Base-by-base conservation (phyloP, 179 eudicot species). In the Beta lomatogona region DNA sequence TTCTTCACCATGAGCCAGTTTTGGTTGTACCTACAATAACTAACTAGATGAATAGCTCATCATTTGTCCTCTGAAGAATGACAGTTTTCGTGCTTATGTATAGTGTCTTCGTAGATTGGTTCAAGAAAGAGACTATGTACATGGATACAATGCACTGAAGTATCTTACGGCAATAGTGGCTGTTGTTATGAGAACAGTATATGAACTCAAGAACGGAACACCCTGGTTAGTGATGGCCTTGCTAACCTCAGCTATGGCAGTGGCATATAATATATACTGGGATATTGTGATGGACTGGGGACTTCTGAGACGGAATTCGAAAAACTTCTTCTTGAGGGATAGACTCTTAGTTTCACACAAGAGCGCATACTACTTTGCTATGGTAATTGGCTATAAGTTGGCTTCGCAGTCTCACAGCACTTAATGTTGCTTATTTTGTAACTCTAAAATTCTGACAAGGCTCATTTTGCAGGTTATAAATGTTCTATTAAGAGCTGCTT, bases 221-320 rank as follows among this genome's bases (percentile, higher is more conserved):
- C 67, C 75, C n/a, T 90, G 90, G 97, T 79, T 82, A 81, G 87
- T 90, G 59, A 63, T 89, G 83, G 92, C 94, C 68, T 61, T 90
- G 44, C 60, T 90, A 58, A 83, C 82, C 84, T 91, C 97, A 31
- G 83, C 84, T 79, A 79, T 87, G 82, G 92, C 94, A 14, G 88
- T 87, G 61, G 45, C 82, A 53, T 79, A 83, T 16, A 91, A 91
- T 73, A 90, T 89, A 48, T 91, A 91, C 78, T 91, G 94, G 94
- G 94, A 90, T 84, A 86, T 91, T 18, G 87, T 87, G 7, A 79
- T 89, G 25, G 94, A 91, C 80, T 91, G 92, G 94, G 94, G 94
- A 76, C 92, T 90, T 60, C 76, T 91, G 31, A 88, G 87, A 28
- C 76, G 86, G 57, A 83, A 82, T 41, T 91, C 94, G 36, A 90